Percentiles rank a stretch among this genome's conserved stretches.
Evolutionary conservation across 139 green algal species (phyloP).

Genomic region (Picochlorum sp.): DNA sequence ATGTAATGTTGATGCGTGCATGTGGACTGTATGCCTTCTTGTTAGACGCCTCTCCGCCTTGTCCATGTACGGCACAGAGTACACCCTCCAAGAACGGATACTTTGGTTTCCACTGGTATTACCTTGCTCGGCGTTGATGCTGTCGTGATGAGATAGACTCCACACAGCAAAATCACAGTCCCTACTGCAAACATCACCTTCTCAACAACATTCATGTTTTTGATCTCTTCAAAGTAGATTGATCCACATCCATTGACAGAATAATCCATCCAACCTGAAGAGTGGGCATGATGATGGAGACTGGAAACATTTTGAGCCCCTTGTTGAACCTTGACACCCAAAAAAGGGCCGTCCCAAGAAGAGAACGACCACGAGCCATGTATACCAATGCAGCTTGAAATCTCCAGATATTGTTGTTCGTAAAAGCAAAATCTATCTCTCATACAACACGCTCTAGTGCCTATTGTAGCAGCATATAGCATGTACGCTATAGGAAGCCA

Average conservation of each 20-base stretch:
- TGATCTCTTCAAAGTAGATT: slow-evolving; percentile 54
- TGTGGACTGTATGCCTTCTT: no score
- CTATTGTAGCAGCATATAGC: slow-evolving; percentile 63
- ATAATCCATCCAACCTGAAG: slow-evolving; percentile 84
- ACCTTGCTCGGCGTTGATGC: background rate
- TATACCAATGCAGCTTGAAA: slow-evolving; percentile 76
- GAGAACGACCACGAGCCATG: slow-evolving; percentile 52
- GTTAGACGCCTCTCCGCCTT: no score
- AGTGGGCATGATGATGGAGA: slow-evolving; percentile 75
- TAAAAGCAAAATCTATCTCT: no score
- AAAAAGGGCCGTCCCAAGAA: slow-evolving; percentile 67
- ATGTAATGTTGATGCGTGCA: no score
- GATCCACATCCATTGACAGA: slow-evolving; percentile 64
- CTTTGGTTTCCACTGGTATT: no score
- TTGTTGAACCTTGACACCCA: slow-evolving; percentile 77
- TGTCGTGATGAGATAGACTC: slow-evolving; percentile 21
- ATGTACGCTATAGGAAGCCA: slow-evolving; percentile 67
- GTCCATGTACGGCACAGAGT: no score
- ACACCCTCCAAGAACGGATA: no score
- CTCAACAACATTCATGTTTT: background rate
- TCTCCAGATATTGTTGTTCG: slow-evolving; percentile 54
- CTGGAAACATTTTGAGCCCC: slow-evolving; percentile 69
- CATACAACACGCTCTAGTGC: slow-evolving; percentile 79
- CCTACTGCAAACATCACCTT: slow-evolving; percentile 63
- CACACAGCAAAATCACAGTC: slow-evolving; percentile 30